Conservation (phyloP, 2,329 filamentous ascomycete species). For the Botrytis sinoallii region DNA sequence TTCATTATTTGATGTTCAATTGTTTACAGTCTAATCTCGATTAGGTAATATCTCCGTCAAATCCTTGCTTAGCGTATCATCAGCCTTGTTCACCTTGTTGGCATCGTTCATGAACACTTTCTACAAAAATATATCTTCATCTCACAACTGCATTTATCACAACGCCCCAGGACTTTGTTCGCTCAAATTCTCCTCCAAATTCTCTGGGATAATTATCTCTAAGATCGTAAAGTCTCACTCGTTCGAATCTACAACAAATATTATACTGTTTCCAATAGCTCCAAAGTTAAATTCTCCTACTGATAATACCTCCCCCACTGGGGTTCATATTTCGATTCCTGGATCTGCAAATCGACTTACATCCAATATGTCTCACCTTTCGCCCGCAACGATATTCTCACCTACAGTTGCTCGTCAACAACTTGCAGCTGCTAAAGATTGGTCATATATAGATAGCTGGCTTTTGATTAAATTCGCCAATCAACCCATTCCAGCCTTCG, state of each 20-base stretch:
- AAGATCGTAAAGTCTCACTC: not conserved
- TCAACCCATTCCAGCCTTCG: slow-evolving; percentile 67
- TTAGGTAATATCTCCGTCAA: not conserved
- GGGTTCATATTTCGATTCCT: not conserved
- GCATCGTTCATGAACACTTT: not conserved
- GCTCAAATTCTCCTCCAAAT: too few species aligned
- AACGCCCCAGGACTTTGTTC: too few species aligned
- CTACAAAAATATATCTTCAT: slow-evolving; percentile 9
- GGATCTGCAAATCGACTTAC: not conserved
- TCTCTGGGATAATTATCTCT: not conserved
- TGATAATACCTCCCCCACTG: not conserved
- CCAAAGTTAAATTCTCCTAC: not conserved
- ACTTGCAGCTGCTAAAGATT: slow-evolving; percentile 82
- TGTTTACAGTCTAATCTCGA: not conserved
- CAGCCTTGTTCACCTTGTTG: slow-evolving; percentile 2
- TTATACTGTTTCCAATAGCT: not conserved
- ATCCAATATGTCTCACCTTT: slow-evolving; percentile 39
- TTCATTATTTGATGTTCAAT: not conserved
- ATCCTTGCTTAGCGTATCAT: not conserved
- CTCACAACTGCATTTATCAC: not conserved
- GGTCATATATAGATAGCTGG: slow-evolving; percentile 85
- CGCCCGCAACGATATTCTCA: slow-evolving; percentile 59
- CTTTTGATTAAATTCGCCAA: slow-evolving; percentile 66
- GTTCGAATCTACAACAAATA: not conserved
- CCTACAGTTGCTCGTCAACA: slow-evolving; percentile 69